Evolutionary conservation across 805 yeast species (phyloP).

Genomic region (Barnettozyma pratensis): DNA sequence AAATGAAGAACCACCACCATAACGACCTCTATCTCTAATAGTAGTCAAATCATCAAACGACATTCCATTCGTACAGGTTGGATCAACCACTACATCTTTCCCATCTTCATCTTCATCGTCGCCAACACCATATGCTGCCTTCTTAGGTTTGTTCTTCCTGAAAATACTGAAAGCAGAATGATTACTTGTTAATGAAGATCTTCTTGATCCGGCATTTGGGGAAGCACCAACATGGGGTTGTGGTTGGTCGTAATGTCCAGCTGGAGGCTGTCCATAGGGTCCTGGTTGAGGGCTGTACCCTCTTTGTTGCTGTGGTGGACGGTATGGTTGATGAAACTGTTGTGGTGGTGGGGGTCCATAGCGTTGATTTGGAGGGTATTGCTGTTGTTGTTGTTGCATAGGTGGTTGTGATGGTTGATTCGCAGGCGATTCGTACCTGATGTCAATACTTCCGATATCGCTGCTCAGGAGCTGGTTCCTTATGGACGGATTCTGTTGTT

Average conservation of each 20-base stretch:
- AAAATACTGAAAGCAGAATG: conserved; percentile 12
- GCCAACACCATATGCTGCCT: conserved; percentile 15
- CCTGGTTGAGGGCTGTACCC: neutral
- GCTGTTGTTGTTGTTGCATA: conserved; percentile 16
- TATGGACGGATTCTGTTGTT: conserved; percentile 9
- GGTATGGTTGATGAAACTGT: conserved; percentile 1
- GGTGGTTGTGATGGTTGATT: conserved; percentile 16
- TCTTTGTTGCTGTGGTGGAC: conserved; percentile 1
- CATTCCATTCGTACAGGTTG: conserved; percentile 33
- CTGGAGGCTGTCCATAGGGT: neutral
- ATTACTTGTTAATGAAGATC: conserved; percentile 18
- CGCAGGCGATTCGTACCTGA: conserved; percentile 36
- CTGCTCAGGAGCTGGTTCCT: conserved; percentile 33
- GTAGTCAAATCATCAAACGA: conserved; percentile 64
- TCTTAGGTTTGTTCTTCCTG: conserved; percentile 9
- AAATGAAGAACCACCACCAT: conserved; percentile 40
- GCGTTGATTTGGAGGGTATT: neutral
- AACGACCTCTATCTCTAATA: conserved; percentile 61
- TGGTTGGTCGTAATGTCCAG: neutral
- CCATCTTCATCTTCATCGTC: conserved; percentile 35
- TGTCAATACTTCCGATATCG: conserved; percentile 41
- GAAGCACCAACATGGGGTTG: conserved; percentile 1
- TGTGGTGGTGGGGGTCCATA: neutral
- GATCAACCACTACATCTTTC: conserved; percentile 29
- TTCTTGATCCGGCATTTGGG: conserved; percentile 5